A percentile compares a stretch with the other conserved stretches of the same genome.
These are phyloP conservation scores for Stylosanthes scabra DNA, from an alignment of 331 rosid genomes.

Conservation along the genomic window DNA sequence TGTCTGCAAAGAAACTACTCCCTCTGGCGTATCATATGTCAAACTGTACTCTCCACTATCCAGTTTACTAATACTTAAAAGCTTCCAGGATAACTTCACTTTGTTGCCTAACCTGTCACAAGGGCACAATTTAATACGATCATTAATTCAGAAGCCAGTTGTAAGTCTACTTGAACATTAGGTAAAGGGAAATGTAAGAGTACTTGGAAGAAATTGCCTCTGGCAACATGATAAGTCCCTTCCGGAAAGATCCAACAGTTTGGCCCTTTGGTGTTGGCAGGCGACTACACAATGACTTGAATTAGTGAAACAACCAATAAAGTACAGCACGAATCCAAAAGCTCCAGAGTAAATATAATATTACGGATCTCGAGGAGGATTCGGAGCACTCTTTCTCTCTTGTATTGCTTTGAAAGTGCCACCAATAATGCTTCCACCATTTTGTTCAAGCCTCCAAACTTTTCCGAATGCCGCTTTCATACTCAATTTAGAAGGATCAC, in stretches of 20 bases:
- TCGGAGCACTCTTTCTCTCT: conserved; percentile 67
- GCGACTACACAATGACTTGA: conserved; percentile 61
- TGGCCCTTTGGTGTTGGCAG: conserved; percentile 97
- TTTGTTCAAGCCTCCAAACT: conserved; percentile 66
- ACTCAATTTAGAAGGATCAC: conserved; percentile 62
- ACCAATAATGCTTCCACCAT: conserved; percentile 62
- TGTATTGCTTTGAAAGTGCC: conserved; percentile 85
- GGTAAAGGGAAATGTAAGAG: conserved; percentile 13
- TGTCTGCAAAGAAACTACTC: conserved; percentile 72
- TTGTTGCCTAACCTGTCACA: conserved; percentile 79
- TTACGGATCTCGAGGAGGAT: conserved; percentile 90
- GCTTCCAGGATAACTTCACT: conserved; percentile 94
- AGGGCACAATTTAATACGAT: conserved; percentile 36
- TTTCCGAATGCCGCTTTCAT: conserved; percentile 66
- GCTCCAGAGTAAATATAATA: conserved; percentile 38
- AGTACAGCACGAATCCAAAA: conserved; percentile 30
- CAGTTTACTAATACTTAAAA: conserved; percentile 71
- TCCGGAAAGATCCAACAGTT: conserved; percentile 94
- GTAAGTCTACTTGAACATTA: conserved; percentile 30
- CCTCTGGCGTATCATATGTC: conserved; percentile 92
- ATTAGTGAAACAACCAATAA: conserved; percentile 46
- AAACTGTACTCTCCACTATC: conserved; percentile 73
- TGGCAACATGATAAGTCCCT: conserved; percentile 93
- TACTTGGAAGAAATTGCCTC: conserved; percentile 87
- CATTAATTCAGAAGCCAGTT: conserved; percentile 34